phyloP scores from a whole-genome alignment of 306 rosid genomes.

The Vicia villosa region DNA sequence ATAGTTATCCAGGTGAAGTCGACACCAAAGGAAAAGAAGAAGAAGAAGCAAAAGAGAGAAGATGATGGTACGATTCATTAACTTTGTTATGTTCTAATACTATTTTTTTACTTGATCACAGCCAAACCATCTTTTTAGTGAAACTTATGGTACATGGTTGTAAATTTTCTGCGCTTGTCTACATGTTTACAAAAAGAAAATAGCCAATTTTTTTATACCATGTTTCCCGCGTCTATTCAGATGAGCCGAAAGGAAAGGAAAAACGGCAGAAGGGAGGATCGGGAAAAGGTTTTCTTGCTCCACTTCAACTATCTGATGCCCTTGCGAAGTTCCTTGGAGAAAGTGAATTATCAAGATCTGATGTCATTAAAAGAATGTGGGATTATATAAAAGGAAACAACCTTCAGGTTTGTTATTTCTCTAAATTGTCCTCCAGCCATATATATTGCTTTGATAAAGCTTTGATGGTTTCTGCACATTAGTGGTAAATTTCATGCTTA shows the following conservation, averaged over 20 bases:
- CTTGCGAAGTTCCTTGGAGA: slow-evolving; percentile 73
- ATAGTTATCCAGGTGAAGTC: slow-evolving; percentile 60
- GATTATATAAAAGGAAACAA: slow-evolving; percentile 72
- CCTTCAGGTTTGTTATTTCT: slow-evolving; percentile 68
- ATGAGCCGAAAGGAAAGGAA: slow-evolving; percentile 55
- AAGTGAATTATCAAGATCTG: slow-evolving; percentile 61
- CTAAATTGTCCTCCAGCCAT: slow-evolving; percentile 5
- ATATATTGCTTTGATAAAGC: slow-evolving; percentile 23
- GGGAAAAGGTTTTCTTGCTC: slow-evolving; percentile 73
- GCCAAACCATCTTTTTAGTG: slow-evolving; percentile 6
- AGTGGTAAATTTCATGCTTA: slow-evolving; percentile 18
- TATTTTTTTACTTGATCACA: slow-evolving; percentile 20
- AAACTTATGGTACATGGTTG: neutral
- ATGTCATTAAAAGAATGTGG: slow-evolving; percentile 74
- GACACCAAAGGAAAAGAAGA: slow-evolving; percentile 54
- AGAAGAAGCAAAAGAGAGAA: slow-evolving; percentile 58
- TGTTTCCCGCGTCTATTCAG: slow-evolving; percentile 26
- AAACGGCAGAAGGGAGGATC: slow-evolving; percentile 68
- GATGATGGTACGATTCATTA: slow-evolving; percentile 48
- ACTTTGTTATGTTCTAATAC: slow-evolving; percentile 20
- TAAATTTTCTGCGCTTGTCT: slow-evolving; percentile 28
- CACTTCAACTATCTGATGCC: slow-evolving; percentile 75
- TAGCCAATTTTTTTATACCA: slow-evolving; percentile 19
- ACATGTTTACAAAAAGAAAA: slow-evolving; percentile 10
- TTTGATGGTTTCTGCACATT: neutral